A percentile compares a stretch with the other conserved stretches of the same genome.
Evolutionary conservation across 1,284 basidiomycete species (phyloP).

Genomic region (Marasmius oreades): DNA sequence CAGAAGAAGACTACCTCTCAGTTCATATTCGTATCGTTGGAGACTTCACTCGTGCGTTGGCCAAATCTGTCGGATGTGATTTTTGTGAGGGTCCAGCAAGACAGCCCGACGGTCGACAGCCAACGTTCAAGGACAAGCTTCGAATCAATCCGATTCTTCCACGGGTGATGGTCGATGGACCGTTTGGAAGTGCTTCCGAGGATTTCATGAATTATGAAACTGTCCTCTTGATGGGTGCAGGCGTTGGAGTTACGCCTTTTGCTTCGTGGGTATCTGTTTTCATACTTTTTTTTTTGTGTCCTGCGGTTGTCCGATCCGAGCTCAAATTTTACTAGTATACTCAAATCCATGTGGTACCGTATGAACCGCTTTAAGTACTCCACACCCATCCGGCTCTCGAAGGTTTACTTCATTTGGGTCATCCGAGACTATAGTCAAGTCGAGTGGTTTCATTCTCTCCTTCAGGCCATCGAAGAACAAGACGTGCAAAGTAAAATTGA

Average conservation of each 20-base stretch:
- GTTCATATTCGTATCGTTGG: constrained; percentile 86
- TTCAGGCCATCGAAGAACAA: constrained; percentile 89
- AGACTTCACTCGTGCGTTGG: constrained; percentile 81
- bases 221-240: constrained; percentile 80
- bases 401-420: constrained; percentile 87
- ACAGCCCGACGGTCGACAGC: constrained; percentile 46
- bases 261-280: constrained; percentile 82
- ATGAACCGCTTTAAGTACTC: constrained; percentile 78
- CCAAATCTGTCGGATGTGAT: constrained; percentile 81
- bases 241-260: constrained; percentile 92
- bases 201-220: constrained; percentile 87
- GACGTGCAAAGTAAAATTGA: constrained; percentile 80
- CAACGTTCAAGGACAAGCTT: constrained; percentile 55
- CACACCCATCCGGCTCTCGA: constrained; percentile 73
- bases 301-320: constrained; percentile 3
- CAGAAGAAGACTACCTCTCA: constrained; percentile 88
- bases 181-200: constrained; percentile 82
- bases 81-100: constrained; percentile 56
- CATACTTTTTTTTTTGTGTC: background rate
- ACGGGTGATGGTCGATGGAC: constrained; percentile 87
- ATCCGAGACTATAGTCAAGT: constrained; percentile 84
- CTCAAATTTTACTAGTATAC: constrained; percentile 46
- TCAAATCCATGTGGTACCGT: constrained; percentile 94
- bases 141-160: constrained; percentile 73
- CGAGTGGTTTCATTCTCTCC: constrained; percentile 92